phyloP scores from a whole-genome alignment of 495 filamentous ascomycete species.

The Aspergillus asperescens region DNA sequence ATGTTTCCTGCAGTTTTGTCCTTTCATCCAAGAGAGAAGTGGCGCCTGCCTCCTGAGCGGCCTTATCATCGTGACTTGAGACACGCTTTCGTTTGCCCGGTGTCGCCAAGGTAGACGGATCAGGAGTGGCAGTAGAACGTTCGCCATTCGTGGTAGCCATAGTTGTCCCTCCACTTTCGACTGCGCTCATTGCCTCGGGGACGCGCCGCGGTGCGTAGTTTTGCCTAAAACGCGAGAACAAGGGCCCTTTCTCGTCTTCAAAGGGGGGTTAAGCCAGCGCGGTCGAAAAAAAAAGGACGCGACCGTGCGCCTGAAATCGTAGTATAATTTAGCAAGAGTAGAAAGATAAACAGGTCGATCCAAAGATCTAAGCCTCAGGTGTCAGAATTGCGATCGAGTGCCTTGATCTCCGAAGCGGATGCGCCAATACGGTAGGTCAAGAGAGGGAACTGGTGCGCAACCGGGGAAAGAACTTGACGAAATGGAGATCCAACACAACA shows the following conservation, averaged over 20 bases:
- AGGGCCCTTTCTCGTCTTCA: constrained; percentile 5
- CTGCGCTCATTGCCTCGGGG: constrained; percentile 39
- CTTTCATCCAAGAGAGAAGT: constrained; percentile 29
- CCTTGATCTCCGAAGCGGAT: constrained; percentile 26
- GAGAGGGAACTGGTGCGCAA: constrained; percentile 31
- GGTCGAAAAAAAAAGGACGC: constrained; percentile 8
- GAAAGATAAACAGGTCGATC: background rate
- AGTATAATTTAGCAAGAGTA: background rate
- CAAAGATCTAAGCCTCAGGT: background rate
- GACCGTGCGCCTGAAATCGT: constrained; percentile 7
- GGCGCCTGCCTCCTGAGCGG: constrained; percentile 24
- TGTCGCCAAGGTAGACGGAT: constrained; percentile 32
- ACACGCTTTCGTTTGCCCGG: constrained; percentile 45
- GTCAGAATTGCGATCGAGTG: constrained; percentile 13
- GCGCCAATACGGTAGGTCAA: constrained; percentile 30
- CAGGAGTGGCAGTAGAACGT: constrained; percentile 27
- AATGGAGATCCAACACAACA: constrained; percentile 15
- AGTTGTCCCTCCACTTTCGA: constrained; percentile 34
- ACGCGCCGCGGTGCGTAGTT: constrained; percentile 24
- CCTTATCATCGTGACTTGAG: constrained; percentile 38
- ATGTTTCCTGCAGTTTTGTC: constrained; percentile 35
- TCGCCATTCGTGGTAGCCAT: constrained; percentile 40
- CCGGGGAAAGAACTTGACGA: constrained; percentile 20
- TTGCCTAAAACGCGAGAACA: constrained; percentile 24
- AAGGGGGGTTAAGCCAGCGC: background rate